Evolutionary conservation across 345 rosid species (phyloP).

Genomic region (Nasturtium officinale): DNA sequence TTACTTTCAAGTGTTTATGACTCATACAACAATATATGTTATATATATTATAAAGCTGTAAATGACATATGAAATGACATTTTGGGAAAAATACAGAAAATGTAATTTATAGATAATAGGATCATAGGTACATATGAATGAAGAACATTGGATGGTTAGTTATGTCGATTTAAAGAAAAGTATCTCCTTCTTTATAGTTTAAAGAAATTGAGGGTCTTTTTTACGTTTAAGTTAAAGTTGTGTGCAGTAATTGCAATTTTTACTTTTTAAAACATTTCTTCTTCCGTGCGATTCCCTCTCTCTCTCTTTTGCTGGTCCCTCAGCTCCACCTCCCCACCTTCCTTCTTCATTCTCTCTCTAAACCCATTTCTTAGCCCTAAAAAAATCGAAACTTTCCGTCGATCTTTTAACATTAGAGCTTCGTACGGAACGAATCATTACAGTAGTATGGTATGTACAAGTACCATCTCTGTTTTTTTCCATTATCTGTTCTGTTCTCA

Average conservation of each 20-base stretch:
- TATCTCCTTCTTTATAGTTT: not conserved
- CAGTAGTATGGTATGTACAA: constrained; percentile 15
- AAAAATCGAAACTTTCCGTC: constrained; percentile 30
- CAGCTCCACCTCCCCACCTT: constrained; percentile 33
- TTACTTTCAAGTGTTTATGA: not conserved
- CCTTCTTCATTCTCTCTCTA: constrained; percentile 24
- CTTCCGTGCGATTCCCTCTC: constrained; percentile 16
- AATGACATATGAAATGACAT: not conserved
- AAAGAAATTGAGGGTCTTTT: not conserved
- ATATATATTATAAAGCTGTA: not conserved
- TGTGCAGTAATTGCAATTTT: constrained; percentile 2
- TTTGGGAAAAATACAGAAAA: constrained; percentile 8
- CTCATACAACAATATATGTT: not conserved
- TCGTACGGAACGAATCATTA: not conserved
- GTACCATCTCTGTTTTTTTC: not conserved
- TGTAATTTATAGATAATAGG: not conserved
- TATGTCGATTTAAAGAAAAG: not conserved
- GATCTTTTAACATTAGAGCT: not conserved
- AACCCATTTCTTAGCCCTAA: constrained; percentile 11
- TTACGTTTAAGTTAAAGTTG: not conserved
- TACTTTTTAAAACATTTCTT: not conserved
- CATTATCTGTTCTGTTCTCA: constrained; percentile 5
- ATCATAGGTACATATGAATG: not conserved
- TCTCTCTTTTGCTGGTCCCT: constrained; percentile 27
- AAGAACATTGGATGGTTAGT: not conserved